Evolutionary conservation across 805 yeast species (phyloP).

Genomic region (Lipomyces mesembrius): DNA sequence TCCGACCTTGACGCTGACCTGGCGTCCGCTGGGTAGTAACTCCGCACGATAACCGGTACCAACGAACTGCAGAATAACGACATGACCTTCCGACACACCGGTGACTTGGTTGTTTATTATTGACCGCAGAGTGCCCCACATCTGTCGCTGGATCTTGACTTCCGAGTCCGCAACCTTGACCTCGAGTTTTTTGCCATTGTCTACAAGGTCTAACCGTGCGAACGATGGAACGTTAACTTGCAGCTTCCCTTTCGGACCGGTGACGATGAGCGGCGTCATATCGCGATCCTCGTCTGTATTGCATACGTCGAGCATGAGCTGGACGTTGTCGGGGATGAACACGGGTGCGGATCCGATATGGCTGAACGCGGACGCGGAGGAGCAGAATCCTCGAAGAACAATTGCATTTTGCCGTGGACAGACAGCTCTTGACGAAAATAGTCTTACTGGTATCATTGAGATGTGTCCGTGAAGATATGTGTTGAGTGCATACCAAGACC

Average conservation of each 20-base stretch:
- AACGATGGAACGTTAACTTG: constrained; percentile 61
- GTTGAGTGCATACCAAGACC: not conserved
- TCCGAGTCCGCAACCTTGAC: constrained; percentile 63
- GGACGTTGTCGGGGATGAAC: constrained; percentile 65
- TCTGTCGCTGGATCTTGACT: constrained; percentile 71
- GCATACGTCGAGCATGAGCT: constrained; percentile 46
- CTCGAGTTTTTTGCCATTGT: constrained; percentile 48
- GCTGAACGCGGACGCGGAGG: constrained; percentile 47
- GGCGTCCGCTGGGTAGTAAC: constrained; percentile 55
- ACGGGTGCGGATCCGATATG: constrained; percentile 85
- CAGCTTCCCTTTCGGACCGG: constrained; percentile 79
- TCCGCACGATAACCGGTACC: constrained; percentile 97
- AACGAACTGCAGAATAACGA: constrained; percentile 81
- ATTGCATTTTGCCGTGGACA: not conserved
- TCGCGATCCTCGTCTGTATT: constrained; percentile 42
- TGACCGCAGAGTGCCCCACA: constrained; percentile 95
- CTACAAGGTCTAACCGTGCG: constrained; percentile 57
- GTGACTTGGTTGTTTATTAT: constrained; percentile 73
- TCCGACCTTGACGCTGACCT: constrained; percentile 83
- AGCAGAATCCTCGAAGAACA: constrained; percentile 12
- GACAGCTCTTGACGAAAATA: not conserved
- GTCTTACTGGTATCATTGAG: not conserved
- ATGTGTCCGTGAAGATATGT: not conserved
- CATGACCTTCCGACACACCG: constrained; percentile 94
- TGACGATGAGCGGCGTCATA: constrained; percentile 59